Evolutionary conservation across 1,139 yeast species (phyloP), one percentile per base, ranked within the genome.

Genomic region (Kurtzmaniella quercitrusa): DNA sequence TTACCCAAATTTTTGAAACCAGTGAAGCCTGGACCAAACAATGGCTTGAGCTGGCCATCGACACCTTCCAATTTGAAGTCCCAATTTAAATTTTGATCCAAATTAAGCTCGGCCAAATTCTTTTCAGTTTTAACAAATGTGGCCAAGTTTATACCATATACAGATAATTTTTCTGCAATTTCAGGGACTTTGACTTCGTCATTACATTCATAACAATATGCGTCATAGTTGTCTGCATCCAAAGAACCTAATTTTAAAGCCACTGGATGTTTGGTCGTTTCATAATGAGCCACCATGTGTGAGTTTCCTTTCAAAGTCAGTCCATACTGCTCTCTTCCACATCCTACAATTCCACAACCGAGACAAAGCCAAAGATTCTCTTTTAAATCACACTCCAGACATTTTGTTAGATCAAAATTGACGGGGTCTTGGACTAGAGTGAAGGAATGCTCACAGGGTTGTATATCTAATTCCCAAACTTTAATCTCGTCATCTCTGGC

Each of bases 61-160:
- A 81, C 80, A 37, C 83, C 83, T 26, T 82, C 83, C 77, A 91
- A 78, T 47, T 80, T 79, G 61, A 94, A 93, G 49, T 91, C 95
- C 97, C 97, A 94, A 53, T 84, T 85, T 64, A 88, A 59, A 60
- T 93, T 93, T 58, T 91, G 97, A 57, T 91, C 97, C 43, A 93
- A 77, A 62, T 94, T 95, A 48, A 93, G 65, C 59, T 93, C 98
- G 2, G 91, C 80, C 55, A 94, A 69, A 28, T 84, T 83, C 64
- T 89, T 91, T 59, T 93, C 99, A 0, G 95, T 87, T 50, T 82
- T 84, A 18, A 65, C 65, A 7, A 74, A 63, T 1, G 59, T 63
- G 1, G 76, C 68, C 39, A 88, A 65, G 57, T 88, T 84, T 46
- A 93, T 86, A 0, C 88, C 91, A 67, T 77, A 88, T 2, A 74